Percentiles rank a stretch among this genome's conserved stretches.
These are phyloP conservation scores for Chlorociboria aeruginascens DNA, from an alignment of 495 filamentous ascomycete genomes.

Conservation along the genomic window DNA sequence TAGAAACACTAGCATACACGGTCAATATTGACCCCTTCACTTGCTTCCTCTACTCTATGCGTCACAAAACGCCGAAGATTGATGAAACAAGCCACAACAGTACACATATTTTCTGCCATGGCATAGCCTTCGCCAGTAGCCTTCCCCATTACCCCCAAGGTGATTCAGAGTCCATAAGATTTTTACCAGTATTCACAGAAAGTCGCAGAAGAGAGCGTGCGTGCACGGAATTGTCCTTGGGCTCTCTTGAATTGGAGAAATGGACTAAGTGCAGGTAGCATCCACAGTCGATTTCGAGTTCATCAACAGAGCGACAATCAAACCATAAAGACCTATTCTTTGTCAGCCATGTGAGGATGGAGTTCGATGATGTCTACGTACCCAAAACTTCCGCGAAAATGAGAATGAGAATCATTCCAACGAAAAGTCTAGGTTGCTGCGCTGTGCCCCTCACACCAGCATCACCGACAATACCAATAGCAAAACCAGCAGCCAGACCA, in stretches of 20 bases:
- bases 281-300: constrained; percentile 65
- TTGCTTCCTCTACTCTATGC: constrained; percentile 19
- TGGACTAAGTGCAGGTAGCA: constrained; percentile 21
- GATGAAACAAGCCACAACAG: constrained; percentile 19
- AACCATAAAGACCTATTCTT: constrained; percentile 75
- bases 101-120: constrained; percentile 19
- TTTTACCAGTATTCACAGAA: constrained; percentile 16
- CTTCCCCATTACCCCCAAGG: constrained; percentile 2
- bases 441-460: constrained; percentile 97
- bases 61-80: constrained; percentile 15
- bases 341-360: constrained; percentile 3
- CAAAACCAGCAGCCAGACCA: constrained; percentile 96
- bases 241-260: constrained; percentile 1
- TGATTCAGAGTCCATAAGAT: constrained; percentile 1
- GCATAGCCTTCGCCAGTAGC: background rate
- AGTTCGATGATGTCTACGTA: constrained; percentile 29
- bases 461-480: constrained; percentile 98
- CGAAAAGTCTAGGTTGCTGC: constrained; percentile 93
- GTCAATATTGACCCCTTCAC: constrained; percentile 7
- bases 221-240: constrained; percentile 11
- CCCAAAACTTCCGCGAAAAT: constrained; percentile 99
- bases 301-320: constrained; percentile 98
- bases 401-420: constrained; percentile 99
- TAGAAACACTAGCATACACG: constrained; percentile 19
- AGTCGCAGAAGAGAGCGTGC: constrained; percentile 9